Base-by-base conservation (phyloP, 177 flowering plant genomes). In the Vitis hybrid region DNA sequence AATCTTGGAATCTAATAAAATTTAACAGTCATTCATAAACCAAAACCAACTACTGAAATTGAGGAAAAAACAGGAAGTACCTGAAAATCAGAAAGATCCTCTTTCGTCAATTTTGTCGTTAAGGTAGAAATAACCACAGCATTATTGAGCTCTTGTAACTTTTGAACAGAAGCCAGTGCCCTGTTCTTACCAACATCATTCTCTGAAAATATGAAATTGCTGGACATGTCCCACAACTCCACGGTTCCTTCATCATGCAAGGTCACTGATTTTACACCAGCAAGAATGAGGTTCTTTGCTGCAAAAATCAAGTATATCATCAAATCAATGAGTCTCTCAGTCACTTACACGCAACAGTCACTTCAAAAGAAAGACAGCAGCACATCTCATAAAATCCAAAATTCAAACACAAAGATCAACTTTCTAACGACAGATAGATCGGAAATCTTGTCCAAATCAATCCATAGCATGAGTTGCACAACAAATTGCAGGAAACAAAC, bases 191-290 rank as follows among this genome's bases (percentile, higher is more conserved):
- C 96, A 64, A 92, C 79, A 78, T 94, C 98, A 71, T 72, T 74
- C 79, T 92, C 94, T 0, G 92, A 77, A 70, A 94, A 94, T 55
- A 89, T 65, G 52, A 92, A 92, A 72, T 90, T 92, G 74, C 96
- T 82, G 4, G 97, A 92, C 74, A 94, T 67, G 78, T 94, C 97
- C 97, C 98, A 92, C 69, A 92, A 67, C 68, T 92, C 94, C 65
- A 94, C 97, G 0, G 32, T 65, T 19, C 88, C 91, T 76, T 92
- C 96, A 77, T 94, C 98, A 64, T 94, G 98, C 83, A 94, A 78
- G 21, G 93, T 88, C 70, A 94, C 93, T 62, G 97, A 94, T 80
- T 92, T 92, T 51, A 94, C 97, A 71, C 98, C 98, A 65, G 98
- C 97, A 65, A 94, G 96, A 78, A 94, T 71, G 45, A 94, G 91